phyloP scores from a whole-genome alignment of 306 rosid species.

The Mucuna pruriens region DNA sequence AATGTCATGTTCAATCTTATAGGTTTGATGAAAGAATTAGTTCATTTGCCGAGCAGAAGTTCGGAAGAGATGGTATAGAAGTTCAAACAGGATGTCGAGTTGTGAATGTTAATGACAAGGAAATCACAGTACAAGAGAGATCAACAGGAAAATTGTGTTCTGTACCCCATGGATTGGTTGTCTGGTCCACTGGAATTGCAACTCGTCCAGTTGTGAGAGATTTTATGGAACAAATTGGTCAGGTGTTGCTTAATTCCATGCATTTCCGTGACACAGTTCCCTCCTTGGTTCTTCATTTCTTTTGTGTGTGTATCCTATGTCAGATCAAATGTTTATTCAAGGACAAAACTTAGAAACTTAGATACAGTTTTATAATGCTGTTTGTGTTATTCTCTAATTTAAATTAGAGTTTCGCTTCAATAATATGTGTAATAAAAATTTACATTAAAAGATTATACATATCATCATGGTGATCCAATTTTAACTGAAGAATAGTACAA shows the following conservation, averaged over 20 bases:
- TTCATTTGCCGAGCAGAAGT: slow-evolving; percentile 82
- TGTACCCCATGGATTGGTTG: slow-evolving; percentile 80
- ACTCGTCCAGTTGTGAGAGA: slow-evolving; percentile 86
- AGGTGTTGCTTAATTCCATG: slow-evolving; percentile 67
- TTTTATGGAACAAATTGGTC: slow-evolving; percentile 88
- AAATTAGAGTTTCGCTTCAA: too few relatives aligned
- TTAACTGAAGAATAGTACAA: too few relatives aligned
- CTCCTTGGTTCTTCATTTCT: too few relatives aligned
- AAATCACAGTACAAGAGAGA: slow-evolving; percentile 66
- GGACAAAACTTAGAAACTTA: too few relatives aligned
- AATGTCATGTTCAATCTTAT: slow-evolving; percentile 31
- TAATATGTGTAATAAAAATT: too few relatives aligned
- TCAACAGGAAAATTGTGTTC: slow-evolving; percentile 70
- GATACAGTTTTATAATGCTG: too few relatives aligned
- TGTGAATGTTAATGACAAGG: slow-evolving; percentile 73
- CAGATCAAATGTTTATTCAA: neutral
- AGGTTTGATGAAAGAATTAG: slow-evolving; percentile 96
- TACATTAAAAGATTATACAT: too few relatives aligned
- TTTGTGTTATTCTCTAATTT: too few relatives aligned
- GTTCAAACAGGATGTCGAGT: slow-evolving; percentile 92
- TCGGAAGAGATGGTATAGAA: slow-evolving; percentile 80
- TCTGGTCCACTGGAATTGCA: slow-evolving; percentile 94
- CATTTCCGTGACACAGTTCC: too few relatives aligned
- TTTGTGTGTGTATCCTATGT: neutral
- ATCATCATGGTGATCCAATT: too few relatives aligned